Base-by-base conservation (phyloP, 495 filamentous ascomycete species). In the Xylaria scruposa region DNA sequence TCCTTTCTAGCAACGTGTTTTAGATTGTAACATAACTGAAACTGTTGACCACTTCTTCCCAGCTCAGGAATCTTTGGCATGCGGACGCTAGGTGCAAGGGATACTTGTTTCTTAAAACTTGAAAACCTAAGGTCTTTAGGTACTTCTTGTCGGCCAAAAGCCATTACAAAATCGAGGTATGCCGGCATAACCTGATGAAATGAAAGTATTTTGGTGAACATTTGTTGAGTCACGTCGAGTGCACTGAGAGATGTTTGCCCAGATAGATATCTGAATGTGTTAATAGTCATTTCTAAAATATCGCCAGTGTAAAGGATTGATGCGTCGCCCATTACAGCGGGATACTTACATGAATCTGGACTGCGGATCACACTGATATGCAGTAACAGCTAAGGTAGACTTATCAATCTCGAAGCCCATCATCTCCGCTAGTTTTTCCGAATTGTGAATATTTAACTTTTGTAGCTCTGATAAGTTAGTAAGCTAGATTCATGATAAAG, bases 101-200 rank as follows among this genome's bases (percentile, higher is more conserved):
- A 69, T 81, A 71, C 66, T 29, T 65, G 76, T 66, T 72, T 82
- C 73, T 63, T 72, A 53, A 78, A 78, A n/a, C 75, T 64, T 42
- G 68, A 75, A 64, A 74, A 75, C 19, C 73, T 36, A 2, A 78
- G 36, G 21, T 78, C 75, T 12, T 51, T 61, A 12, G 73, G 31
- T 15, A 65, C 68, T 26, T 51, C 72, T 61, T 75, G 65, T 47
- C 51, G 66, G 13, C 84, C 83, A 63, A 85, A 86, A 10, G 79
- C 77, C 19, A 73, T 76, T 0, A 85, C 33, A 67, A 85, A 85
- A 58, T 86, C 83, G 0, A 86, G 67, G 71, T 81, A 85, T 7
- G 68, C 75, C 3, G 82, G 80, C 78, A 83, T 84, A 15, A 86
- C 82, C 75, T 85, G 84, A 67, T 85, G 80, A 70, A 80, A 85